Evolutionary conservation across 2,329 filamentous ascomycete species (phyloP).

Genomic region (Fusarium sp.): DNA sequence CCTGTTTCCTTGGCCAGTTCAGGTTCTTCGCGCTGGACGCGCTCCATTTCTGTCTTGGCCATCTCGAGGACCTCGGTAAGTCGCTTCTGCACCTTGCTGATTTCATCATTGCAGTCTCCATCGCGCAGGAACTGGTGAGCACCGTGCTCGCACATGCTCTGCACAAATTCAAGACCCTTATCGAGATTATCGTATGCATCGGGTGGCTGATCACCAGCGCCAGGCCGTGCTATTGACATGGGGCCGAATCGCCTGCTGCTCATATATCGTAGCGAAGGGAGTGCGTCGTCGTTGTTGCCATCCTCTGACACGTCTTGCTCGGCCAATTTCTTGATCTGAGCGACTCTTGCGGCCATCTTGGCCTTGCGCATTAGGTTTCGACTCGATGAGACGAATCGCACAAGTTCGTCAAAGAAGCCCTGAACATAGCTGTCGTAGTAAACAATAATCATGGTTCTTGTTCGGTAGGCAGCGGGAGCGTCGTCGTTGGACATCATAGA

Average conservation of each 20-base stretch:
- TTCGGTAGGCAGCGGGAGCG: constrained; percentile 69
- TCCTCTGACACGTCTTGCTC: constrained; percentile 68
- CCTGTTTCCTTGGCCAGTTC: constrained; percentile 54
- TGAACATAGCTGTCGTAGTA: constrained; percentile 93
- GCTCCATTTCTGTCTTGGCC: constrained; percentile 70
- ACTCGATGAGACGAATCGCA: constrained; percentile 82
- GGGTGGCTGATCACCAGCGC: constrained; percentile 43
- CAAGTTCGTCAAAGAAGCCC: constrained; percentile 82
- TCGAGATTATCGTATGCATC: constrained; percentile 80
- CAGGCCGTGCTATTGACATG: constrained; percentile 46
- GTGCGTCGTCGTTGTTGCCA: constrained; percentile 57
- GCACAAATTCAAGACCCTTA: constrained; percentile 81
- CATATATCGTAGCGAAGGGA: constrained; percentile 57
- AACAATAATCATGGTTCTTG: constrained; percentile 83
- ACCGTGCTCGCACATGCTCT: constrained; percentile 84
- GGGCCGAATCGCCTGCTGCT: constrained; percentile 53
- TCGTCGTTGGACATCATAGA: constrained; percentile 65
- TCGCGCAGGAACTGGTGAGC: constrained; percentile 91
- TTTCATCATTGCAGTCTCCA: constrained; percentile 83
- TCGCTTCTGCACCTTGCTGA: constrained; percentile 74
- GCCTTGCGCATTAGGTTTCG: constrained; percentile 88
- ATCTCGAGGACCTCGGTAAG: constrained; percentile 72
- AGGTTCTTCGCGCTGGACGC: constrained; percentile 65
- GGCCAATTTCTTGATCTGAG: constrained; percentile 70
- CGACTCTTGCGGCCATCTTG: constrained; percentile 83